Evolutionary conservation across 2,329 filamentous ascomycete genomes (phyloP).

Genomic region (Coniochaeta pulveracea): DNA sequence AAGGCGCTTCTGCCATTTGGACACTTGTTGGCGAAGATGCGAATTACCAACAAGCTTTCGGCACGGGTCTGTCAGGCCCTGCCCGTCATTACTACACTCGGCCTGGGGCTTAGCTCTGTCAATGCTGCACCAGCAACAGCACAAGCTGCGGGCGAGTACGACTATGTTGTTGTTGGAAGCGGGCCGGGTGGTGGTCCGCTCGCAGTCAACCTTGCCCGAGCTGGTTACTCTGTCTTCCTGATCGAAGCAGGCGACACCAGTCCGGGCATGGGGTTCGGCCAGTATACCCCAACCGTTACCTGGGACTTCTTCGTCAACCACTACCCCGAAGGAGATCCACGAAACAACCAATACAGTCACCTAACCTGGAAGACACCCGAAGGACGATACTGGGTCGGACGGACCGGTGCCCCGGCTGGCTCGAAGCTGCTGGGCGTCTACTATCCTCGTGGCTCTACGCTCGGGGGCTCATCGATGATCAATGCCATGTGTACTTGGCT

Average conservation of each 20-base stretch:
- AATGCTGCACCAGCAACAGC: conserved; percentile 1
- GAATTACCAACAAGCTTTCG: no score
- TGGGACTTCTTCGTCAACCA: conserved; percentile 48
- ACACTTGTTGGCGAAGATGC: no score
- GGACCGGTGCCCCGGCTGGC: conserved; percentile 15
- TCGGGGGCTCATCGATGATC: conserved; percentile 19
- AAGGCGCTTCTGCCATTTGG: no score
- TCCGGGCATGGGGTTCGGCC: conserved; percentile 30
- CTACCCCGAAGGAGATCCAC: conserved; percentile 30
- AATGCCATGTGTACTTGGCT: conserved; percentile 17
- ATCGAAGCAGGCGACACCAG: conserved; percentile 43
- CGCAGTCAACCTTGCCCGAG: conserved; percentile 37
- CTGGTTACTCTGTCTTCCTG: conserved; percentile 39
- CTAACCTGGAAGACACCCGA: conserved; percentile 16
- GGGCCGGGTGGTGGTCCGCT: conserved; percentile 39
- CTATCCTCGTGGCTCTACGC: conserved; percentile 19
- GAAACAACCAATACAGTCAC: conserved; percentile 37
- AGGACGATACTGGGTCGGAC: conserved; percentile 18
- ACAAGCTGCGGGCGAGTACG: conserved; percentile 22
- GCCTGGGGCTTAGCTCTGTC: background rate
- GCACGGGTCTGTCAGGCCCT: no score
- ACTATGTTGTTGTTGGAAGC: conserved; percentile 43
- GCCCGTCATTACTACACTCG: no score
- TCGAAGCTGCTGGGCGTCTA: conserved; percentile 18
- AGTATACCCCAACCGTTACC: conserved; percentile 32